Evolutionary conservation across 2,329 filamentous ascomycete genomes (phyloP), one percentile per base, ranked within the genome.

Genomic region (Saccharata proteae): DNA sequence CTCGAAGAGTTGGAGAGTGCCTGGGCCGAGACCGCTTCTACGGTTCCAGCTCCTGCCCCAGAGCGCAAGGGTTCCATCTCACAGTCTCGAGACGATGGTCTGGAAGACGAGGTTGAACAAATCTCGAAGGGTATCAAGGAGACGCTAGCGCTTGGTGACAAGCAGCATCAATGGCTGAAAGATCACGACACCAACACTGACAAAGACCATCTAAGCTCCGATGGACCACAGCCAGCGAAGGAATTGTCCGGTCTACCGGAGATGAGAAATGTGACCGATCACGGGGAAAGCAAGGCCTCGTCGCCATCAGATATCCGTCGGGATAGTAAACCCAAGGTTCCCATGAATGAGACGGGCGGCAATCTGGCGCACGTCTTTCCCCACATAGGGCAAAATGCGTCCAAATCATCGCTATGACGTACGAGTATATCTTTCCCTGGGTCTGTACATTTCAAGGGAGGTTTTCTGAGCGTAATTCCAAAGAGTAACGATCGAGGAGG

Each of bases 1-100:
- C 56, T 70, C 6, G 74, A 83, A 2, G 88, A 96, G 48, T 62
- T 98, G 11, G 83, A 94, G 49, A 55, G 51, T 3, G 45, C 82
- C 31, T 96, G 85, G 85, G 65, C 73, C 14, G 57, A 60, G 26
- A 69, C 78, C 1, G 77, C 80, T 4, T 61, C 75, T 15, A 60
- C 69, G 38, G 64, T 18, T 22, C 20, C 8, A 22, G 8, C 20
- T 22, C n/a, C 74, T 44, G 67, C 69, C 4, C 14, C 61, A 60
- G 43, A 64, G 58, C 37, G 67, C 69, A 46, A 29, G 16, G 19
- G 23, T 29, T 30, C 57, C 32, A 41, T 50, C 2, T 44, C 46
- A 31, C 61, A 55, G 45, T 62, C 55, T 6, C 62, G 61, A 26
- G 72, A 78, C 40, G 70, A 78, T 48, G 45, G 48, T 25, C 49